Percentiles rank a stretch among this genome's conserved stretches.
phyloP scores from a whole-genome alignment of 2,329 filamentous ascomycete species.

The Penicillium frequentans region DNA sequence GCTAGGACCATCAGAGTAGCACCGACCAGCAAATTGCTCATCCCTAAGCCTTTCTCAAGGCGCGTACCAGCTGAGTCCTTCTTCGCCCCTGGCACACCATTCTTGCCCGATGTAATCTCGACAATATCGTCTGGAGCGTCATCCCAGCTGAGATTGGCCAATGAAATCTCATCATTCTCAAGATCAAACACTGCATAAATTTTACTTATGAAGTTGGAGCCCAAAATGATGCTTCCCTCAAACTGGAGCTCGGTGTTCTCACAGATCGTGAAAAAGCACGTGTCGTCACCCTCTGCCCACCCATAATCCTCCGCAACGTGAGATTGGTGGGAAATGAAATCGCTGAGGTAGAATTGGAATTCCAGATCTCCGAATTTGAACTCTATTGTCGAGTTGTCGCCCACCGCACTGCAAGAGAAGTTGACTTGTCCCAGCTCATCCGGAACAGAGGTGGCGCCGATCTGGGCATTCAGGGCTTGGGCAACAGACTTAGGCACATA shows the following conservation, averaged over 20 bases:
- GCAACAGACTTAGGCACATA: slow-evolving; percentile 5
- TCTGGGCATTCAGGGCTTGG: background rate
- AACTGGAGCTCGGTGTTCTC: background rate
- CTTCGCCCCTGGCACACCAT: background rate
- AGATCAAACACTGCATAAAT: slow-evolving; percentile 13
- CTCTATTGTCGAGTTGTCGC: background rate
- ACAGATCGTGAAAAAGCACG: slow-evolving; percentile 2
- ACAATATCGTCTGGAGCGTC: background rate
- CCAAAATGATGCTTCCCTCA: slow-evolving; percentile 1
- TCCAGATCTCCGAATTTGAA: slow-evolving; percentile 6
- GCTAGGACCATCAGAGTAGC: background rate
- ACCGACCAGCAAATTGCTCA: background rate
- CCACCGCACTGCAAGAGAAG: slow-evolving; percentile 2
- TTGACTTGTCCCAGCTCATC: slow-evolving; percentile 3
- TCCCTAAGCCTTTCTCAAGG: background rate
- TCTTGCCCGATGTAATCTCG: slow-evolving; percentile 2
- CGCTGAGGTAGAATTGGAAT: background rate
- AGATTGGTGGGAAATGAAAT: background rate
- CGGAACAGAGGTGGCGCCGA: background rate
- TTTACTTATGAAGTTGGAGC: slow-evolving; percentile 1
- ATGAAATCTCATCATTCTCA: slow-evolving; percentile 8
- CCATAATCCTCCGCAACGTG: background rate
- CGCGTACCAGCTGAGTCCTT: background rate
- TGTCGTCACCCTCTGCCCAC: background rate
- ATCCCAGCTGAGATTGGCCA: background rate